Percentiles rank a stretch among this genome's conserved stretches.
These are phyloP conservation scores for Talaromyces sp. DNA, from an alignment of 2,329 filamentous ascomycete genomes.

Conservation along the genomic window DNA sequence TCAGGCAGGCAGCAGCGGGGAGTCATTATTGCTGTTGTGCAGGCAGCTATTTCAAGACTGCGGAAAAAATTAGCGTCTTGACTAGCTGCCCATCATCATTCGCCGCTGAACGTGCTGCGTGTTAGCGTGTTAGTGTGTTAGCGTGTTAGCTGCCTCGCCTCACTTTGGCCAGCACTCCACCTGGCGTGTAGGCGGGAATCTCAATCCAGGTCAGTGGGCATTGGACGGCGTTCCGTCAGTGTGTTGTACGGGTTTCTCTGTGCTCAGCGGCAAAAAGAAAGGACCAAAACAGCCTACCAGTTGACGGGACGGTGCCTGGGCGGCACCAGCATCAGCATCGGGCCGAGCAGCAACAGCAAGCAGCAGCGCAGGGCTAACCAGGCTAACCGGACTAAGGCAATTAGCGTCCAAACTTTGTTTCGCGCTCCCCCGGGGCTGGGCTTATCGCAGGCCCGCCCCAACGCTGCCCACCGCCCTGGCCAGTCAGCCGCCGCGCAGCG, in stretches of 20 bases:
- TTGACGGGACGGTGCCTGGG: not conserved
- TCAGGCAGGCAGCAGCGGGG: not conserved
- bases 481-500: not conserved
- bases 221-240: too few species aligned
- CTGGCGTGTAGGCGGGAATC: not conserved
- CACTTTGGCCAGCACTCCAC: not conserved
- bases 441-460: slow-evolving; percentile 1
- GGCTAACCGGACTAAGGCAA: not conserved
- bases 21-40: not conserved
- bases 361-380: not conserved
- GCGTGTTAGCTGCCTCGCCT: not conserved
- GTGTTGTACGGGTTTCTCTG: not conserved
- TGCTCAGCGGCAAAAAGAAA: not conserved
- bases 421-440: not conserved
- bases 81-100: not conserved
- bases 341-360: not conserved
- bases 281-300: too few species aligned
- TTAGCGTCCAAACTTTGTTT: not conserved
- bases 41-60: not conserved
- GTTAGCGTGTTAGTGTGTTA: not conserved
- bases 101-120: not conserved
- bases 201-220: not conserved
- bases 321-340: not conserved
- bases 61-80: not conserved
- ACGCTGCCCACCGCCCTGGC: slow-evolving; percentile 1